These are phyloP conservation scores for Colletotrichum camelliae DNA, from an alignment of 2,329 filamentous ascomycete genomes.

Conservation along the genomic window DNA sequence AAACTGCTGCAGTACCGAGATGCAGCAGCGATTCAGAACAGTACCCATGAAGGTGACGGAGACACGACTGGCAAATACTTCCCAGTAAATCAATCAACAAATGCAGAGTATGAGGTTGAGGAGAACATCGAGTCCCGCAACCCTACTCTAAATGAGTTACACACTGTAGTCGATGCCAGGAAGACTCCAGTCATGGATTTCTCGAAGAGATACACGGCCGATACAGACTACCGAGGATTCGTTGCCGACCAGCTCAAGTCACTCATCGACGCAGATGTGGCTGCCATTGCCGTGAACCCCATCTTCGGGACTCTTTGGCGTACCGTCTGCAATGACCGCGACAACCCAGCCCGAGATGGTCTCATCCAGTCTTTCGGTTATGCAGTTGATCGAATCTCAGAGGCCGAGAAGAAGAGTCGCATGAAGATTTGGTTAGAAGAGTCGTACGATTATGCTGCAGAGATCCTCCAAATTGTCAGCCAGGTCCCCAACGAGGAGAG, in stretches of 20 bases:
- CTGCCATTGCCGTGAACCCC: constrained; percentile 51
- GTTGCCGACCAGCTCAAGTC: constrained; percentile 43
- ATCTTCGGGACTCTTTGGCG: constrained; percentile 57
- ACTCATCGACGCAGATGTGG: constrained; percentile 49
- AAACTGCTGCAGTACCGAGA: background rate
- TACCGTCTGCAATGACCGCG: constrained; percentile 51
- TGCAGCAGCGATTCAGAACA: background rate
- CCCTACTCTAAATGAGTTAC: constrained; percentile 27
- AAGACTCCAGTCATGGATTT: constrained; percentile 35
- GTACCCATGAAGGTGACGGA: background rate
- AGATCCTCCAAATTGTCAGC: constrained; percentile 44
- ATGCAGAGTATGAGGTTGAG: background rate
- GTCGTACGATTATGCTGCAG: constrained; percentile 53
- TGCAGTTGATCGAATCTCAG: constrained; percentile 39
- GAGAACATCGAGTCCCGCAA: constrained; percentile 21
- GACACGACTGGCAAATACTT: background rate
- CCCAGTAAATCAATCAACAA: background rate
- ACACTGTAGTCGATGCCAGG: constrained; percentile 26
- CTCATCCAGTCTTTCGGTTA: constrained; percentile 47
- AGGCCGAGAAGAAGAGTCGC: constrained; percentile 35
- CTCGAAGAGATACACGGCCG: constrained; percentile 43
- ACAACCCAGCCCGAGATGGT: constrained; percentile 42
- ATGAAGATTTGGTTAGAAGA: constrained; percentile 56
- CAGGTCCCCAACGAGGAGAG: constrained; percentile 39
- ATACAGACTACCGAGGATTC: constrained; percentile 41